Evolutionary conservation across 345 rosid species (phyloP).

Genomic region (Isatis tinctoria): DNA sequence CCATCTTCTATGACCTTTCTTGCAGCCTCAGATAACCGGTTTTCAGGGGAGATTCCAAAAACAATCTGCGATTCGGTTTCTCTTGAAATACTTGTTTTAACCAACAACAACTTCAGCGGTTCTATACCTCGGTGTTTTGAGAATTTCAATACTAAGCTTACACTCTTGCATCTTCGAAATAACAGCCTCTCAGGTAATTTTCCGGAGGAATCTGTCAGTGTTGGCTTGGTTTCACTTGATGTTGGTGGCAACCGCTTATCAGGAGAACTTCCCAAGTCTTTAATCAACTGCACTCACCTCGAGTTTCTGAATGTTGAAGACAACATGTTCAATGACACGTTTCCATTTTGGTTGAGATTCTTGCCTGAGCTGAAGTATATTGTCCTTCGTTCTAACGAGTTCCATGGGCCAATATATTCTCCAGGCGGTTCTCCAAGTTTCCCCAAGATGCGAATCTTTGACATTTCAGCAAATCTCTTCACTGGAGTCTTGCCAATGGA

Average conservation of each 20-base stretch:
- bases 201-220: background rate
- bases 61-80: background rate
- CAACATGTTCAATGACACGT: slow-evolving; percentile 33
- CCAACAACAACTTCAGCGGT: slow-evolving; percentile 31
- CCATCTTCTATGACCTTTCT: background rate
- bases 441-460: slow-evolving; percentile 43
- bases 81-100: slow-evolving; percentile 4
- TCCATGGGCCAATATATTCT: slow-evolving; percentile 36
- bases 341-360: slow-evolving; percentile 37
- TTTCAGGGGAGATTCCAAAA: slow-evolving; percentile 10
- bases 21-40: background rate
- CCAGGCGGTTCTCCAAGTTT: background rate
- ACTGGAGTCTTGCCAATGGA: background rate
- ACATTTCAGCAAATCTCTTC: slow-evolving; percentile 39
- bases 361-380: slow-evolving; percentile 33
- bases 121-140: slow-evolving; percentile 21
- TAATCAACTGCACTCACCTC: slow-evolving; percentile 30
- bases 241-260: slow-evolving; percentile 18
- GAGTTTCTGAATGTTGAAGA: slow-evolving; percentile 42
- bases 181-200: slow-evolving; percentile 23
- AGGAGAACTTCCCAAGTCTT: slow-evolving; percentile 35
- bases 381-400: slow-evolving; percentile 41
- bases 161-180: background rate
- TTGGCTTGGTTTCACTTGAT: background rate
- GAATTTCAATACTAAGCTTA: background rate